Evolutionary conservation across 768 basidiomycete species (phyloP).

Genomic region (Phanerochaete carnosa): DNA sequence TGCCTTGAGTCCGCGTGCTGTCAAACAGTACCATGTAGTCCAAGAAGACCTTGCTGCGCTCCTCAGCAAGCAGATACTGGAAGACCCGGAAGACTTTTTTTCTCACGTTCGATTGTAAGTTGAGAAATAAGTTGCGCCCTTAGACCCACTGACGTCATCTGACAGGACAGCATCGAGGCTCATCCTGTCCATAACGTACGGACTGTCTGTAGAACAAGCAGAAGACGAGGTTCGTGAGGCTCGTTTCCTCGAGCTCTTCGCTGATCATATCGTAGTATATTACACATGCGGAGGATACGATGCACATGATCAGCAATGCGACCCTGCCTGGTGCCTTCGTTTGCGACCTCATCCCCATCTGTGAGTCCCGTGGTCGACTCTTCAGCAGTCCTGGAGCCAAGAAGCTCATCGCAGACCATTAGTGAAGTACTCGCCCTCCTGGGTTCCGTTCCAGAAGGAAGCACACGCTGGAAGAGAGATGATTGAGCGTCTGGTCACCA

Average conservation of each 20-base stretch:
- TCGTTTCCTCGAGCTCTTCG: too few relatives aligned
- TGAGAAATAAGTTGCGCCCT: background rate
- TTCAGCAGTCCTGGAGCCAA: background rate
- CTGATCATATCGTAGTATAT: background rate
- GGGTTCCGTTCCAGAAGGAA: slow-evolving; percentile 24
- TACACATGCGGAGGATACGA: slow-evolving; percentile 4
- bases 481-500: slow-evolving; percentile 9
- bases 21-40: slow-evolving; percentile 28
- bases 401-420: background rate
- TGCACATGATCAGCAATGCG: background rate
- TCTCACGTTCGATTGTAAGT: background rate
- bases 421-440: slow-evolving; percentile 21
- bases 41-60: slow-evolving; percentile 27
- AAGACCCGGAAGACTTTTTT: background rate
- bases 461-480: slow-evolving; percentile 10
- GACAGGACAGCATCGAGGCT: background rate
- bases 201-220: background rate
- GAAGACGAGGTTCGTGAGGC: background rate
- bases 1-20: slow-evolving; percentile 27
- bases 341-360: slow-evolving; percentile 3
- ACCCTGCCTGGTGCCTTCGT: slow-evolving; percentile 3
- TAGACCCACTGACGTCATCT: background rate
- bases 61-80: slow-evolving; percentile 7
- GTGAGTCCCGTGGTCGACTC: background rate
- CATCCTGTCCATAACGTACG: slow-evolving; percentile 1